Evolutionary conservation across 345 rosid genomes (phyloP).

Genomic region (Isatis tinctoria): DNA sequence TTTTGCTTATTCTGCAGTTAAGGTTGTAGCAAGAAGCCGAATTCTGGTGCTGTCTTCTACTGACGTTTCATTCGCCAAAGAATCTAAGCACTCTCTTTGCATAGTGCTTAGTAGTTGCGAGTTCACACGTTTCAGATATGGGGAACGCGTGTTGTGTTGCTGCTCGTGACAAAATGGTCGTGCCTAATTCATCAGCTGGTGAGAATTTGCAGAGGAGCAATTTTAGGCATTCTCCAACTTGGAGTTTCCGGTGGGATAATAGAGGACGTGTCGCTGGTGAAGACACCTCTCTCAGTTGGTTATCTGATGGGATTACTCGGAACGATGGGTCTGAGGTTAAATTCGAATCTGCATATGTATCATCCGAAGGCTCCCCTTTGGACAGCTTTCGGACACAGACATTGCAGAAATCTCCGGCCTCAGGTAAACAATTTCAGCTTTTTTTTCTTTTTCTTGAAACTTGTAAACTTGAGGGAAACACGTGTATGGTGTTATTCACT

Average conservation of each 20-base stretch:
- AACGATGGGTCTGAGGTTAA: conserved; percentile 56
- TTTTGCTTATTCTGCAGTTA: neutral
- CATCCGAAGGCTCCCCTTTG: conserved; percentile 67
- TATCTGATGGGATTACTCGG: conserved; percentile 56
- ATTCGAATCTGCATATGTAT: conserved; percentile 52
- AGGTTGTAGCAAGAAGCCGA: neutral
- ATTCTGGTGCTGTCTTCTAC: conserved; percentile 1
- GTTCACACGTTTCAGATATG: conserved; percentile 38
- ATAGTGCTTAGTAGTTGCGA: neutral
- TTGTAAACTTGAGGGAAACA: neutral
- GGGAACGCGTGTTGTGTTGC: conserved; percentile 97
- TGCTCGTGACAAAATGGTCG: conserved; percentile 80
- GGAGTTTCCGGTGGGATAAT: conserved; percentile 96
- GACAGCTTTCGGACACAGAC: conserved; percentile 46
- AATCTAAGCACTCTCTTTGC: neutral
- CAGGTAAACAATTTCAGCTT: conserved; percentile 48
- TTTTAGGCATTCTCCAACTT: conserved; percentile 76
- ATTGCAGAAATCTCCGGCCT: conserved; percentile 71
- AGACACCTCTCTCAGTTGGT: conserved; percentile 67
- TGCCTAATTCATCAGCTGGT: conserved; percentile 46
- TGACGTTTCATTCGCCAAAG: too few species aligned
- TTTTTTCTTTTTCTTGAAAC: neutral
- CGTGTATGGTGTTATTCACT: conserved; percentile 1
- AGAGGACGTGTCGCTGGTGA: conserved; percentile 97
- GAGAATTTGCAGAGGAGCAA: conserved; percentile 65